phyloP scores from a whole-genome alignment of 2,329 filamentous ascomycete species.

The Diaporthe vexans region DNA sequence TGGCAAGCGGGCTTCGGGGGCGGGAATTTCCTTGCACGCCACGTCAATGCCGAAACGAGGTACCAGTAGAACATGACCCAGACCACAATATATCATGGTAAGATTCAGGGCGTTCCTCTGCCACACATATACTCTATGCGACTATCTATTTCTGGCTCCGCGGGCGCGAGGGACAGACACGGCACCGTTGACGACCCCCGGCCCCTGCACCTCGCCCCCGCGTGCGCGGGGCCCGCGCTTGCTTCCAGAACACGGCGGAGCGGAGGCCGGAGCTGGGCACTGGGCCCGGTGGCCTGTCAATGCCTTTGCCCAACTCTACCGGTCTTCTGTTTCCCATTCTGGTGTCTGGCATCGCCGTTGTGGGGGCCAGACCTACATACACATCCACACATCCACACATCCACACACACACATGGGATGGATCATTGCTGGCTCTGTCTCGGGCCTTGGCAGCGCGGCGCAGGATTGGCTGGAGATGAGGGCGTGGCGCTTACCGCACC shows the following conservation, averaged over 20 bases:
- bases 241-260: slow-evolving; percentile 5
- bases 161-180: background rate
- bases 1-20: background rate
- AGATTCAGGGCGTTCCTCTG: background rate
- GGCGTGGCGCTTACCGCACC: background rate
- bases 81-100: background rate
- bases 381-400: background rate
- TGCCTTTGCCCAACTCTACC: slow-evolving; percentile 19
- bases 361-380: background rate
- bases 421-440: background rate
- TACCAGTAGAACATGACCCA: background rate
- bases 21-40: background rate
- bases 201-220: background rate
- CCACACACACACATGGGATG: background rate
- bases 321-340: slow-evolving; percentile 1
- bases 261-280: slow-evolving; percentile 27
- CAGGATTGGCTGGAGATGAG: background rate
- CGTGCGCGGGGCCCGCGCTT: background rate
- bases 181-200: background rate
- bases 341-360: background rate
- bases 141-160: background rate
- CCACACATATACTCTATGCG: background rate
- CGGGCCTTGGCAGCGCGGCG: background rate
- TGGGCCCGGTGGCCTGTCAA: slow-evolving; percentile 3
- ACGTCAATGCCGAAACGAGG: slow-evolving; percentile 5